phyloP scores from a whole-genome alignment of 768 basidiomycete genomes.

The Sporobolomyces roseus region DNA sequence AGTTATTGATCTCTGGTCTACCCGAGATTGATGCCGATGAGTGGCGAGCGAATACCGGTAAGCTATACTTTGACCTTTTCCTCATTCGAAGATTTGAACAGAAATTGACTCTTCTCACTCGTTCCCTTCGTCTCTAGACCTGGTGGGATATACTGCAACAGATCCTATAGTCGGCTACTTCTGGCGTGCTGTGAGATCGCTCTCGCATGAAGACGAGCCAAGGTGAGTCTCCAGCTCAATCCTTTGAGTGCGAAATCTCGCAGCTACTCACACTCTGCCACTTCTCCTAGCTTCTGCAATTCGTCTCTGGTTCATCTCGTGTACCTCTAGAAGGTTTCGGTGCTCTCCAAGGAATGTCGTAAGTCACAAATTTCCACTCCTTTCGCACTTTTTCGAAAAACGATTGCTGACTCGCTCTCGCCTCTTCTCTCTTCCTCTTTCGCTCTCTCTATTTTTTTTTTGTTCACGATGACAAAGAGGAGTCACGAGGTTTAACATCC shows the following conservation, averaged over 20 bases:
- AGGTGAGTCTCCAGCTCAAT: constrained; percentile 47
- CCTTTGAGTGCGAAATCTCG: no score
- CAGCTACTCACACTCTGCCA: background rate
- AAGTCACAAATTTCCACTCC: background rate
- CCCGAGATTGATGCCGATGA: constrained; percentile 99
- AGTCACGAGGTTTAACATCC: constrained; percentile 35
- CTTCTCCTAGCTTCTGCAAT: constrained; percentile 66
- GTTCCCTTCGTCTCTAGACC: constrained; percentile 53
- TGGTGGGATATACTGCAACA: constrained; percentile 70
- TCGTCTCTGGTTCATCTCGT: constrained; percentile 77
- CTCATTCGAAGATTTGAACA: background rate
- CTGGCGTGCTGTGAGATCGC: constrained; percentile 97
- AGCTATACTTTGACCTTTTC: background rate
- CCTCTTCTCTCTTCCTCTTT: no score
- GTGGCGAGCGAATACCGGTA: constrained; percentile 74
- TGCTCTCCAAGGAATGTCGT: constrained; percentile 64
- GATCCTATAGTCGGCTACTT: constrained; percentile 98
- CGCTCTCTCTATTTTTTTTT: no score
- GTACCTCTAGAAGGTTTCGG: constrained; percentile 92
- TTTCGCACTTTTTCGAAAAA: background rate
- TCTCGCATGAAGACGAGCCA: constrained; percentile 90
- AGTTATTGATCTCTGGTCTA: constrained; percentile 80
- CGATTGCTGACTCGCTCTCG: constrained; percentile 3
- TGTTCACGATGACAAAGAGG: background rate
- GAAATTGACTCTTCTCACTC: background rate